phyloP scores from a whole-genome alignment of 345 rosid genomes.

The Citrus hindsii region DNA sequence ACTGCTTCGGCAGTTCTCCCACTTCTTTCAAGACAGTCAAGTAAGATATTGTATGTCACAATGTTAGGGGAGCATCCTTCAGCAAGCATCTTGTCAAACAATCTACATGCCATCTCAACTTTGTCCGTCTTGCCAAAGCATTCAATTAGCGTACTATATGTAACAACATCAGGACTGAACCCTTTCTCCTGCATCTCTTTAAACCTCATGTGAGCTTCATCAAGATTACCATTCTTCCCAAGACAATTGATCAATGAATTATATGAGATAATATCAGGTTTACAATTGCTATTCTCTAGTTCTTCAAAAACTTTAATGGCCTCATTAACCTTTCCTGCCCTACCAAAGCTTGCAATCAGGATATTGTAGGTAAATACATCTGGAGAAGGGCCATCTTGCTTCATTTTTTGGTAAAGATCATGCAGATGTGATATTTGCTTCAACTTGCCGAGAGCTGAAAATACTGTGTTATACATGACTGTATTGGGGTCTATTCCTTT shows the following conservation, averaged over 20 bases:
- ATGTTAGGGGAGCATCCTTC: constrained; percentile 86
- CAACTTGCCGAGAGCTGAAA: constrained; percentile 65
- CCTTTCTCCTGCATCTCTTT: constrained; percentile 92
- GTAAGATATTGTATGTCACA: constrained; percentile 83
- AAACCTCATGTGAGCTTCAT: constrained; percentile 91
- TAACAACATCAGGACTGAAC: constrained; percentile 81
- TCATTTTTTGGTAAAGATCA: constrained; percentile 81
- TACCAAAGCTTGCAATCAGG: constrained; percentile 75
- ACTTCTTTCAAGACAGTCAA: constrained; percentile 78
- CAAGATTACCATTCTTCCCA: constrained; percentile 89
- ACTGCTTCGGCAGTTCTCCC: constrained; percentile 87
- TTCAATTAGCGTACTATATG: constrained; percentile 86
- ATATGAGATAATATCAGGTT: constrained; percentile 76
- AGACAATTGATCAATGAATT: constrained; percentile 87
- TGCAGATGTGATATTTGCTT: constrained; percentile 65
- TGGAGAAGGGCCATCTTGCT: constrained; percentile 60
- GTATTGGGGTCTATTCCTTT: constrained; percentile 67
- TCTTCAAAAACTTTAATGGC: constrained; percentile 77
- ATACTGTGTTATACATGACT: constrained; percentile 70
- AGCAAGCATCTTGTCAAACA: constrained; percentile 78
- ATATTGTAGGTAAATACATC: constrained; percentile 83
- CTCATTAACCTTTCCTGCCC: constrained; percentile 65
- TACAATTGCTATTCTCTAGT: constrained; percentile 65
- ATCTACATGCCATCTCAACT: constrained; percentile 79
- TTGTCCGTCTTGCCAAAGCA: constrained; percentile 90